Base-by-base conservation (phyloP, 129 eudicot genomes). In the Pseudognaphalium luteoalbum region DNA sequence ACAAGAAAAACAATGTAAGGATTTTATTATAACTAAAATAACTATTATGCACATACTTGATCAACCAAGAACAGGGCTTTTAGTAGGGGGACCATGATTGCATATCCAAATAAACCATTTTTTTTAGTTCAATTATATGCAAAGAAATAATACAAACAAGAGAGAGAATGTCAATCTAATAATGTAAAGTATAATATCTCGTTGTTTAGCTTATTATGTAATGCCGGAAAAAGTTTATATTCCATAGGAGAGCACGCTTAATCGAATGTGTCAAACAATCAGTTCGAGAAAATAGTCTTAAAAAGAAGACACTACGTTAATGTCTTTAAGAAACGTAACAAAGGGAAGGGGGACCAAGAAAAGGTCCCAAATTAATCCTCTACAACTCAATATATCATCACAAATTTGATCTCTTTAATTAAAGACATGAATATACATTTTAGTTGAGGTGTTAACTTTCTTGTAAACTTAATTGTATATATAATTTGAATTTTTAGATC, bases 81-180 rank as follows among this genome's bases (percentile, higher is more conserved):
- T 72, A 66, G 78, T 30, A 72, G 74, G 78, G 78, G 83, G 83
- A 80, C 83, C 83, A 80, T 66, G 50, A 44, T 61, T 71, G 82
- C 82, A 78, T 71, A 61, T 51, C 58, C 60, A 34, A 61, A 80
- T 64, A 52, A 79, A 52, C 17, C 19, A 54, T 52, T 79, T 61
- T 52, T 51, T 33, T 33, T 37, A 64, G 32, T 25, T 25, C 20
- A 72, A 17, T 44, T 44, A 37, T 35, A 19, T 57, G 50, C 29
- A 80, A 65, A 37, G 25, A 65, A 47, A 14, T 37, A 37, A 28
- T 11, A 16, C 35, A 65, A 50, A 17, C 7, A 28, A 32, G 41
- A 80, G 25, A 80, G 78, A 79, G 41, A 78, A 60, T n/a, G 44
- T 21, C 25, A 32, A 65, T 72, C 35, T 50, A 52, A 79, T 72